phyloP scores from a whole-genome alignment of 768 basidiomycete species.

The Leucosporidium creatinivorum region DNA sequence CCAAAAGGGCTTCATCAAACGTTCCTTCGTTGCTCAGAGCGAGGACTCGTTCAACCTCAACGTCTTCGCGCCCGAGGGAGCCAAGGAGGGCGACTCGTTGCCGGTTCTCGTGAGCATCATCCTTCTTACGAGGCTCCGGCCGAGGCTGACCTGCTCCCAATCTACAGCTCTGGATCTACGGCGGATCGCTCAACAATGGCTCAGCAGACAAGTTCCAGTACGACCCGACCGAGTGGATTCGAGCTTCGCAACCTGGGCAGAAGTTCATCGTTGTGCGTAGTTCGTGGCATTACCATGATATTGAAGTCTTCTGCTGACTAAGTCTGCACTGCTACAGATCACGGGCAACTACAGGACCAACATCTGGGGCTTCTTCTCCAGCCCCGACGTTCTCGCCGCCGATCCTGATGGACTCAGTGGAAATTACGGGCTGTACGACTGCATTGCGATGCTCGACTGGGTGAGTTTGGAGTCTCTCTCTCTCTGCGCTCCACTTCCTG shows the following conservation, averaged over 20 bases:
- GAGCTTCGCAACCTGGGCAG: not conserved
- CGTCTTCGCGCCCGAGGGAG: conserved; percentile 46
- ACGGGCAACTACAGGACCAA: conserved; percentile 30
- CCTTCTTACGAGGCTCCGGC: conserved; percentile 7
- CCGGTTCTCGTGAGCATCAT: conserved; percentile 44
- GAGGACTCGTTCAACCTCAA: conserved; percentile 53
- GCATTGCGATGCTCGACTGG: conserved; percentile 26
- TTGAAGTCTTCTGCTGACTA: too few relatives aligned
- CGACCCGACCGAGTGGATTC: conserved; percentile 26
- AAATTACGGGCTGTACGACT: conserved; percentile 32
- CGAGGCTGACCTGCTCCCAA: too few relatives aligned
- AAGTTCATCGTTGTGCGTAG: conserved; percentile 34
- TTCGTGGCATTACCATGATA: too few relatives aligned
- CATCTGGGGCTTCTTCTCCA: conserved; percentile 15
- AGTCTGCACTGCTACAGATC: too few relatives aligned
- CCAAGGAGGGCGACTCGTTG: conserved; percentile 36
- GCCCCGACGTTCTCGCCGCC: not conserved
- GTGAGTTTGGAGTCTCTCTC: not conserved
- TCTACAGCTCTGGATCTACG: conserved; percentile 43
- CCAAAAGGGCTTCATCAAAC: not conserved
- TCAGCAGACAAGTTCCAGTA: conserved; percentile 17
- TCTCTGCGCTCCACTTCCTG: too few relatives aligned
- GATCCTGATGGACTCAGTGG: conserved; percentile 14
- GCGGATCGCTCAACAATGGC: conserved; percentile 26
- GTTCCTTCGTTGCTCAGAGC: not conserved